Evolutionary conservation across 169 alveolate genomes (phyloP), one percentile per base, ranked within the genome.

Genomic region (Plasmodium gaboni): DNA sequence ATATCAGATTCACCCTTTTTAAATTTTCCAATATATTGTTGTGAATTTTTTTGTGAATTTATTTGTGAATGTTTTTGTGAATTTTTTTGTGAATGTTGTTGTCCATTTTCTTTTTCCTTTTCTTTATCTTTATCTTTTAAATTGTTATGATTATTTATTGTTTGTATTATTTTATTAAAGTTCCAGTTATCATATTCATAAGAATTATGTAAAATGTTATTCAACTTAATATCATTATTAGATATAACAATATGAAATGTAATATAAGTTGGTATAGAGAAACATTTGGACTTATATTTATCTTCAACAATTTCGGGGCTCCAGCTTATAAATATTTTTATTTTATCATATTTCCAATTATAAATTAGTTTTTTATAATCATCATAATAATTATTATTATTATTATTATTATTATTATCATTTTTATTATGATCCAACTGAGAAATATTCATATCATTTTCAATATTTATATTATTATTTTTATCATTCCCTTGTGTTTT

Each of bases 281-380:
- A 85, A 65, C 92, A 85, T 26, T 85, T 85, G 12, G 92, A 85
- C 53, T 70, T 85, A 15, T 85, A 85, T n/a, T 85, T 85, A 26
- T 85, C 92, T 17, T 85, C 87, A 26, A n/a, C 61, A 70, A 85
- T 70, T 85, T 85, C 92, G 0, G 92, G 86, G 28, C 70, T 69
- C 92, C 92, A 85, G 67, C 74, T 70, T 57, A 85, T 59, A 38
- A 59, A 85, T 24, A 85, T 85, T 72, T 85, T 85, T n/a, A 85
- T 38, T 15, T n/a, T 38, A 38, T 57, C 22, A 32, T 32, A 5
- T 59, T 57, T 71, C 92, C 92, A 85, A 15, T 50, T 12, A 5
- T 60, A 28, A 17, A 85, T 7, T 50, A 46, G 5, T 12, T 22
- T 74, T 24, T 38, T 64, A 55, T 50, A 38, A 24, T 76, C 69